Conservation (phyloP, 208 protist genomes). For the Wallacemonas sp. region DNA sequence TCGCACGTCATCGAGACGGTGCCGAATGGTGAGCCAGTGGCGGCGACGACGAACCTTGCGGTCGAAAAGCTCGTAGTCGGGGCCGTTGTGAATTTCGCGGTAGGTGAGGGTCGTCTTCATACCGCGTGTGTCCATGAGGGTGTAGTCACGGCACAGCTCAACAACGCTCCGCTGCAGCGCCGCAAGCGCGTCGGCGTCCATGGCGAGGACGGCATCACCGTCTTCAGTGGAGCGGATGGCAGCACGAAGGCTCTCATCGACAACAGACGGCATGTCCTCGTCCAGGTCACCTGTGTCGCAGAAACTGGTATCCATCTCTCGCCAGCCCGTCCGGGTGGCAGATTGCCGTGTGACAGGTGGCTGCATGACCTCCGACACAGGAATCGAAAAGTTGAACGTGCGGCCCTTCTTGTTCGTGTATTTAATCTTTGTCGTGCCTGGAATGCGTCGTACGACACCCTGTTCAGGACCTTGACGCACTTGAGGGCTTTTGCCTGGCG, state of each 20-base stretch:
- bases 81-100: slow-evolving; percentile 78
- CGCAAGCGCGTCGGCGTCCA: slow-evolving; percentile 25
- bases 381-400: slow-evolving; percentile 81
- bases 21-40: slow-evolving; percentile 79
- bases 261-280: slow-evolving; percentile 77
- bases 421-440: slow-evolving; percentile 81
- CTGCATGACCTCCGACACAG: slow-evolving; percentile 75
- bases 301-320: slow-evolving; percentile 78
- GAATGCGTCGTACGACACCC: slow-evolving; percentile 53
- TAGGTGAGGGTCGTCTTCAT: slow-evolving; percentile 75
- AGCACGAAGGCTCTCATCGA: slow-evolving; percentile 53
- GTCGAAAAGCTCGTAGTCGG: slow-evolving; percentile 87
- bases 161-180: slow-evolving; percentile 51
- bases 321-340: slow-evolving; percentile 46
- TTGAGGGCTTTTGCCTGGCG: slow-evolving; percentile 43
- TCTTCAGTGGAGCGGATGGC: not conserved
- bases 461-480: slow-evolving; percentile 49
- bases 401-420: slow-evolving; percentile 89
- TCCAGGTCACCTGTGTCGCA: slow-evolving; percentile 78
- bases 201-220: slow-evolving; percentile 17
- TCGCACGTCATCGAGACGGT: slow-evolving; percentile 70
- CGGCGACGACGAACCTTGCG: slow-evolving; percentile 65
- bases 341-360: slow-evolving; percentile 49
- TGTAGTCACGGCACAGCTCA: slow-evolving; percentile 73
- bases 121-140: slow-evolving; percentile 82